phyloP scores from a whole-genome alignment of 768 basidiomycete genomes.

The Leccinum subgranulosum region DNA sequence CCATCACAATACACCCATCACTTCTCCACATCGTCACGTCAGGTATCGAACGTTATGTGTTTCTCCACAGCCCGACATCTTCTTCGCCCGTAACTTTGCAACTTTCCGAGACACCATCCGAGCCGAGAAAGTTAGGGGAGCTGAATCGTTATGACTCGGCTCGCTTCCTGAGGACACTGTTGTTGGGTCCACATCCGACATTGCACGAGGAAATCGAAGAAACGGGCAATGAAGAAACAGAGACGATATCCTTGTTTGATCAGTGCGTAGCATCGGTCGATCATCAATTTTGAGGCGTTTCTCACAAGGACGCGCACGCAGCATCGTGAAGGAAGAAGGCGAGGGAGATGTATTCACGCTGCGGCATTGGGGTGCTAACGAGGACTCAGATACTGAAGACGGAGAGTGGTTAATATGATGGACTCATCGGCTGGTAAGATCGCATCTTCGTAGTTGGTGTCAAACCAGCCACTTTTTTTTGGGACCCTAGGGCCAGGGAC shows the following conservation, averaged over 20 bases:
- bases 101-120: conserved; percentile 44
- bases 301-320: conserved; percentile 27
- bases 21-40: conserved; percentile 64
- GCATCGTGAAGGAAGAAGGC: conserved; percentile 60
- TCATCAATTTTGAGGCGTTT: not conserved
- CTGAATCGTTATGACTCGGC: conserved; percentile 33
- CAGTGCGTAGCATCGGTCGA: conserved; percentile 45
- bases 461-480: not conserved
- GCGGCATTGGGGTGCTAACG: conserved; percentile 38
- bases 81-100: conserved; percentile 48
- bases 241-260: conserved; percentile 67
- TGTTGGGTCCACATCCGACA: conserved; percentile 27
- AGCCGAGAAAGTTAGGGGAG: conserved; percentile 45
- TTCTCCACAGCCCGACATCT: conserved; percentile 65
- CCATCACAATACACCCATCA: conserved; percentile 67
- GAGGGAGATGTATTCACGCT: conserved; percentile 50
- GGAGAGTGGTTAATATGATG: conserved; percentile 24
- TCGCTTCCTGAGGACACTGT: conserved; percentile 37
- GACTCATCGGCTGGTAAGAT: conserved; percentile 12
- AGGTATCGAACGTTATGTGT: conserved; percentile 68
- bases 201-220: conserved; percentile 28
- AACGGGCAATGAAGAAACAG: conserved; percentile 38
- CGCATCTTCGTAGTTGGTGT: conserved; percentile 1
- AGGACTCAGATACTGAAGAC: conserved; percentile 24
- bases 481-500: conserved; percentile 1